These are phyloP conservation scores for Psidium friedrichsthalianum DNA, from an alignment of 345 rosid genomes.

Conservation along the genomic window DNA sequence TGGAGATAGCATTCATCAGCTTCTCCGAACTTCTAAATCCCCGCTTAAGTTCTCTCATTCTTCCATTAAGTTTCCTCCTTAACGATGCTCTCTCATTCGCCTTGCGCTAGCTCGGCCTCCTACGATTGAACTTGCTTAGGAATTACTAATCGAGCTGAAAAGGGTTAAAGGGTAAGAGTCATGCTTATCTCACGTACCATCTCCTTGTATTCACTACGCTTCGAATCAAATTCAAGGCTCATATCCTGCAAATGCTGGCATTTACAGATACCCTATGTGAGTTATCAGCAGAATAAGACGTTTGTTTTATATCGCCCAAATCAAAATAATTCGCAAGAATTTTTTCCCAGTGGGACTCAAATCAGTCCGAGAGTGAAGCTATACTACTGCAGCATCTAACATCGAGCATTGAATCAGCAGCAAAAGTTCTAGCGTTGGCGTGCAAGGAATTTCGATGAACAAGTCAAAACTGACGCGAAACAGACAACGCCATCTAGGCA, in stretches of 20 bases:
- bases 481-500: not conserved
- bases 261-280: not conserved
- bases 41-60: slow-evolving; percentile 60
- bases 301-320: not conserved
- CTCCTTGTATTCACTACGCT: slow-evolving; percentile 37
- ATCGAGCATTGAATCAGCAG: not conserved
- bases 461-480: not conserved
- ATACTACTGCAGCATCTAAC: not conserved
- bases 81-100: slow-evolving; percentile 31
- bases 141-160: not conserved
- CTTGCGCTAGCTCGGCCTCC: slow-evolving; percentile 34
- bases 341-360: not conserved
- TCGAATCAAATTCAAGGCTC: slow-evolving; percentile 39
- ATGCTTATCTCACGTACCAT: slow-evolving; percentile 41
- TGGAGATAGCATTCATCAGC: slow-evolving; percentile 42
- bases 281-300: not conserved
- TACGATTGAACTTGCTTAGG: slow-evolving; percentile 26
- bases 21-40: slow-evolving; percentile 58
- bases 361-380: not conserved
- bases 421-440: not conserved
- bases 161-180: not conserved
- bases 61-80: slow-evolving; percentile 36
- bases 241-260: slow-evolving; percentile 75
- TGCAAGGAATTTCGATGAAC: not conserved
- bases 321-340: not conserved